Evolutionary conservation across 2,329 filamentous ascomycete species (phyloP).

Genomic region (Nothophoma quercina): DNA sequence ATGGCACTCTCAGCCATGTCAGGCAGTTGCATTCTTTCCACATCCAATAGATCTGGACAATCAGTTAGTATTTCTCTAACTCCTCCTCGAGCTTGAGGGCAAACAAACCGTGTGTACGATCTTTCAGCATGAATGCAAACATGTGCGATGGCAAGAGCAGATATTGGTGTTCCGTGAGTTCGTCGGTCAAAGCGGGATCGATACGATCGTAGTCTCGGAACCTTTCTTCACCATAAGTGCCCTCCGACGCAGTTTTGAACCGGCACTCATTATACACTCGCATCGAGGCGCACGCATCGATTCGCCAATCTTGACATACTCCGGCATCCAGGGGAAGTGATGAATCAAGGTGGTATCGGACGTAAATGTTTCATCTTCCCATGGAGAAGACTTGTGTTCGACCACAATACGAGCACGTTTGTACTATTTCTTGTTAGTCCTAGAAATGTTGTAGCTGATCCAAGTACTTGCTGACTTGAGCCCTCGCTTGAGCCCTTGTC

Average conservation of each 20-base stretch:
- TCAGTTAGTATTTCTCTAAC: not conserved
- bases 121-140: constrained; percentile 15
- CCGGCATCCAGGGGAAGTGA: too few relatives aligned
- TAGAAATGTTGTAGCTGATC: too few relatives aligned
- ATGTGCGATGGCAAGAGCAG: constrained; percentile 12
- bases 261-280: constrained; percentile 1
- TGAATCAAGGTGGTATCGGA: too few relatives aligned
- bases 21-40: not conserved
- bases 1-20: not conserved
- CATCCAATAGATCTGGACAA: constrained; percentile 3
- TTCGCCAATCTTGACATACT: too few relatives aligned
- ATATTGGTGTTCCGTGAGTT: constrained; percentile 5
- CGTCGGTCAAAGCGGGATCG: not conserved
- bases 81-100: not conserved
- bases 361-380: not conserved
- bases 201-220: not conserved
- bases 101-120: constrained; percentile 12
- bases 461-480: not conserved
- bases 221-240: not conserved
- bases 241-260: not conserved
- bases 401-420: not conserved
- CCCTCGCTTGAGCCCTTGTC: not conserved
- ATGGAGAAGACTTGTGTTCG: not conserved
- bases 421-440: too few relatives aligned
- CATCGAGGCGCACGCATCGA: not conserved